These are phyloP conservation scores for Eucalyptus regnans DNA, from an alignment of 345 rosid species.

Conservation along the genomic window DNA sequence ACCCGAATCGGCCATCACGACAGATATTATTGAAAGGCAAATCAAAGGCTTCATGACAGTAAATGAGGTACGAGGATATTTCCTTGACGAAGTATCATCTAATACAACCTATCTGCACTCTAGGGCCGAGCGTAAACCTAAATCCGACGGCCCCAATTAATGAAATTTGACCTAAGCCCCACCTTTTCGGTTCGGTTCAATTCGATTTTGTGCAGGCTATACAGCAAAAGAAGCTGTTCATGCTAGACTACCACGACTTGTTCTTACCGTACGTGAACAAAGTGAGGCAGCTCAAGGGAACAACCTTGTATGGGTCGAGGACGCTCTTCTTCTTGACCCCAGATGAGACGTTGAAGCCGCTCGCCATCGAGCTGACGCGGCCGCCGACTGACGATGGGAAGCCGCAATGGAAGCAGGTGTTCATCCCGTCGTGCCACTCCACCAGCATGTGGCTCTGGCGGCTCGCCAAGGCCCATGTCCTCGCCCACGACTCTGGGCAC, in stretches of 20 bases:
- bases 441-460: constrained; percentile 62
- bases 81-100: background rate
- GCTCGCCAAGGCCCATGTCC: constrained; percentile 59
- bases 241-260: constrained; percentile 50
- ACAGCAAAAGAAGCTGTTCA: constrained; percentile 30
- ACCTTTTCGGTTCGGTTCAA: background rate
- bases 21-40: constrained; percentile 33
- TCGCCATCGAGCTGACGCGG: constrained; percentile 59
- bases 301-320: constrained; percentile 52
- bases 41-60: constrained; percentile 42
- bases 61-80: constrained; percentile 22
- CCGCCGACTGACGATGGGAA: constrained; percentile 32
- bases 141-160: background rate
- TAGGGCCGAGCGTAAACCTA: background rate
- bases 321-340: constrained; percentile 47
- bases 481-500: constrained; percentile 47
- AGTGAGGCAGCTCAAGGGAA: constrained; percentile 34
- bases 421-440: constrained; percentile 22
- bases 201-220: constrained; percentile 17
- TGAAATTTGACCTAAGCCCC: background rate
- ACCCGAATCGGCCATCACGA: constrained; percentile 50
- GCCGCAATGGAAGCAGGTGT: constrained; percentile 60
- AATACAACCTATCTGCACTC: background rate
- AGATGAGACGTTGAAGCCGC: constrained; percentile 34
- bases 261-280: constrained; percentile 53